Conservation (phyloP, 495 filamentous ascomycete species). For the Tuber melanosporum region DNA sequence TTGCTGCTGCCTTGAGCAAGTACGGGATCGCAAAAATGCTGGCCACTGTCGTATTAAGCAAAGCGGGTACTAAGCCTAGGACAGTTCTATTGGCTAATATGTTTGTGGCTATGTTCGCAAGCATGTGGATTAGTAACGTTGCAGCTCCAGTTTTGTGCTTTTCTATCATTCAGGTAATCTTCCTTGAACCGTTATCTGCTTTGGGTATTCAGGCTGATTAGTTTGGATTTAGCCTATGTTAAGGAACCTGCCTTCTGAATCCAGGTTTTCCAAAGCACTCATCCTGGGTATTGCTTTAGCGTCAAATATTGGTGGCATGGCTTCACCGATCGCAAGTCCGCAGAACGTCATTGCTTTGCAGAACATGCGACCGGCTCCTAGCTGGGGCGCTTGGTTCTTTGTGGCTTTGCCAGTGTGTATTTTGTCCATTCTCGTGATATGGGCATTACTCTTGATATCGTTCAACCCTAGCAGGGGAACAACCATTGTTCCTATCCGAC, state of each 20-base stretch:
- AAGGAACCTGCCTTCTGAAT: slow-evolving; percentile 82
- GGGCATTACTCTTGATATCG: slow-evolving; percentile 73
- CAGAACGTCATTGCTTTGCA: slow-evolving; percentile 95
- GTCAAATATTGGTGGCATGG: slow-evolving; percentile 91
- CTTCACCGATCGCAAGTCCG: slow-evolving; percentile 90
- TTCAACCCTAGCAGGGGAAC: slow-evolving; percentile 80
- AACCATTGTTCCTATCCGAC: slow-evolving; percentile 84
- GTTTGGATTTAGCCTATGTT: slow-evolving; percentile 65
- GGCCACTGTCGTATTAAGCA: slow-evolving; percentile 93
- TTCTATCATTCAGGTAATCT: slow-evolving; percentile 76
- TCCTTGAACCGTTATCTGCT: neutral
- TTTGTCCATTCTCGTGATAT: slow-evolving; percentile 81
- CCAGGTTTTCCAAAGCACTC: slow-evolving; percentile 85
- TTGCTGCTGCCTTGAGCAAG: slow-evolving; percentile 92
- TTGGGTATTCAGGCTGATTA: slow-evolving; percentile 21
- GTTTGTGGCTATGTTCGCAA: slow-evolving; percentile 95
- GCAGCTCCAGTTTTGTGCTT: slow-evolving; percentile 97
- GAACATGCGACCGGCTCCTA: slow-evolving; percentile 84
- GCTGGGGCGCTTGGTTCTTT: slow-evolving; percentile 96
- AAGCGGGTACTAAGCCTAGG: slow-evolving; percentile 81
- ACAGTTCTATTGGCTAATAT: slow-evolving; percentile 90
- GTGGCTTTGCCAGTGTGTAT: slow-evolving; percentile 88
- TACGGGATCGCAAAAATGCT: slow-evolving; percentile 96
- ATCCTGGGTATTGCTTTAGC: slow-evolving; percentile 94
- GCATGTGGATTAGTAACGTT: slow-evolving; percentile 99